Percentiles rank a stretch among this genome's conserved stretches.
phyloP scores from a whole-genome alignment of 2,329 filamentous ascomycete species.

The Ascochyta koolunga region DNA sequence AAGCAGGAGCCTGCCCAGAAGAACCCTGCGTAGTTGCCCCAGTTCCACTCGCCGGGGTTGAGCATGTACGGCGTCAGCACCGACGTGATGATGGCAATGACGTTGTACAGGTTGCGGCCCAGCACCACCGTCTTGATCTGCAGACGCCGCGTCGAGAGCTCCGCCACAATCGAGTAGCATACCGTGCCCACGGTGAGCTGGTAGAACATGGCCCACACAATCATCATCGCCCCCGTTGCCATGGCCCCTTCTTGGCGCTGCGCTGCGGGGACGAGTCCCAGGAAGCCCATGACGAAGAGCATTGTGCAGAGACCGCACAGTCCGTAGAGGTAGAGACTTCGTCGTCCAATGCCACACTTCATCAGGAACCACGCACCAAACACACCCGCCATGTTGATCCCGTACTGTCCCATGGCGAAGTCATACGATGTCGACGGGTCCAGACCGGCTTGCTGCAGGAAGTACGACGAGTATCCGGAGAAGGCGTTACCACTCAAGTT shows the following conservation, averaged over 20 bases:
- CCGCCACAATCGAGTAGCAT: slow-evolving; percentile 85
- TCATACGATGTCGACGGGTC: slow-evolving; percentile 51
- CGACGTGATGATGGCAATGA: slow-evolving; percentile 80
- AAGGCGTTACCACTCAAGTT: slow-evolving; percentile 56
- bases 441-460: slow-evolving; percentile 56
- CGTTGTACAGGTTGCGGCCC: slow-evolving; percentile 76
- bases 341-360: slow-evolving; percentile 74
- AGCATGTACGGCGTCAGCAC: slow-evolving; percentile 92
- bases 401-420: slow-evolving; percentile 63
- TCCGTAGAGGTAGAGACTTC: slow-evolving; percentile 77
- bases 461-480: slow-evolving; percentile 57
- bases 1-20: slow-evolving; percentile 87
- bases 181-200: slow-evolving; percentile 88
- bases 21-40: slow-evolving; percentile 85
- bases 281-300: slow-evolving; percentile 83
- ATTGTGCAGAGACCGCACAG: slow-evolving; percentile 72
- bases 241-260: slow-evolving; percentile 68
- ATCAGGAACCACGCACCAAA: slow-evolving; percentile 84
- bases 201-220: slow-evolving; percentile 63
- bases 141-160: slow-evolving; percentile 80
- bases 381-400: slow-evolving; percentile 78
- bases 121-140: slow-evolving; percentile 93
- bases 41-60: slow-evolving; percentile 85
- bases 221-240: slow-evolving; percentile 84
- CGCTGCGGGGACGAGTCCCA: slow-evolving; percentile 71